Base-by-base conservation (phyloP, 441 rosid species). In the Brassica hybrid region DNA sequence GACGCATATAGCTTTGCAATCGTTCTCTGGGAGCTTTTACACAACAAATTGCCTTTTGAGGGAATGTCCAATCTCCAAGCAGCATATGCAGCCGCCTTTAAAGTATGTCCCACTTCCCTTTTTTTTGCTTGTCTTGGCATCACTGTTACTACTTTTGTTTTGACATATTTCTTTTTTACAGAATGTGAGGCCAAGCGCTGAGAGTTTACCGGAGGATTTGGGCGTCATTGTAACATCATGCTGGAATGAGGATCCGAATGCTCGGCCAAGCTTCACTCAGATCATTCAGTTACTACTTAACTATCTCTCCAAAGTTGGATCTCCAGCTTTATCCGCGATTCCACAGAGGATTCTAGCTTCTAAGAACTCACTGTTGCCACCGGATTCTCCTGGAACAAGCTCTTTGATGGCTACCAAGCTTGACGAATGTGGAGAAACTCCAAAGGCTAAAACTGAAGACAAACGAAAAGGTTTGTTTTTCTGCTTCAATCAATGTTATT, bases 21-120 rank as follows among this genome's bases (percentile, higher is more conserved):
- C 1, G 77, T 83, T 69, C 79, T 63, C 13, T 88, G 92, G 92
- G 92, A 88, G 82, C 90, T 88, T 59, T 73, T 87, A 76, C 89
- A 87, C 70, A 88, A 88, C 76, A 88, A 85, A 50, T 14, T 85
- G 27, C 92, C 90, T 19, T 88, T 87, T 45, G 90, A 88, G 66
- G 92, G 90, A 64, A 88, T 86, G 92, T 88, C 92, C 0, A 86
- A 88, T 82, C 92, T 88, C 32, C 92, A 88, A 84, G 92, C 92
- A 41, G 92, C 92, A 63, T 88, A 88, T 73, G 92, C 92, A 38
- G 90, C 92, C 2, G 90, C 90, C 16, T 86, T 86, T 48, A 88
- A 88, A 85, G 92, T 87, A 83, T 56, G 73, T 34, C 23, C 1
- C 16, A 69, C 66, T 50, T 12, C 27, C 64, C 48, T 12, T 43